phyloP scores from a whole-genome alignment of 2,329 filamentous ascomycete genomes.

The Chalara sp. region DNA sequence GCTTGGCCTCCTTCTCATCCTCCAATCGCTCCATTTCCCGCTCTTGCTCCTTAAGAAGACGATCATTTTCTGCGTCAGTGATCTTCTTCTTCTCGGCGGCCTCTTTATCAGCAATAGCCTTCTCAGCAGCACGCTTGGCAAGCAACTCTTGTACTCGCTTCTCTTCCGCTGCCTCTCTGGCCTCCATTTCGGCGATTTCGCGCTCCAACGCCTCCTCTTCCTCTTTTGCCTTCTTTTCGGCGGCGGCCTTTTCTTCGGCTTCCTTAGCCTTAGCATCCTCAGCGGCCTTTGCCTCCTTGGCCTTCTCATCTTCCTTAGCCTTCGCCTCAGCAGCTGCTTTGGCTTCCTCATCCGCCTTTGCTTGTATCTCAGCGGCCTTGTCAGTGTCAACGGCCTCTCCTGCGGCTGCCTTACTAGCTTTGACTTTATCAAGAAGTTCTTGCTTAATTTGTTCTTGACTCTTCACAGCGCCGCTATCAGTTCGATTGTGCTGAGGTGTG shows the following conservation, averaged over 20 bases:
- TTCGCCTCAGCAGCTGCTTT: conserved; percentile 23
- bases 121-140: conserved; percentile 27
- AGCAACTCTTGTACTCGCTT: conserved; percentile 25
- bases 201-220: conserved; percentile 53
- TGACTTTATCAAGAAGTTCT: conserved; percentile 59
- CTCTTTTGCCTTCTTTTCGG: conserved; percentile 39
- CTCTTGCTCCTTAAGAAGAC: conserved; percentile 66
- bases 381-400: conserved; percentile 28
- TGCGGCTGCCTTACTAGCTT: conserved; percentile 29
- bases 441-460: conserved; percentile 75
- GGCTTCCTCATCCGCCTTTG: conserved; percentile 26
- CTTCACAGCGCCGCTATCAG: conserved; percentile 66
- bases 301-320: conserved; percentile 29
- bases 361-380: conserved; percentile 25
- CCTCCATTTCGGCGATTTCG: conserved; percentile 43
- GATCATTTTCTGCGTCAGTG: conserved; percentile 66
- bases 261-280: conserved; percentile 29
- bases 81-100: conserved; percentile 52
- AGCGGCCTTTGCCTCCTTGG: conserved; percentile 24
- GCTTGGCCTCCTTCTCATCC: conserved; percentile 39
- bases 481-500: conserved; percentile 59
- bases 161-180: conserved; percentile 28
- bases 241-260: conserved; percentile 27
- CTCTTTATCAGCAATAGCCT: conserved; percentile 36
- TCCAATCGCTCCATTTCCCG: conserved; percentile 60